Evolutionary conservation across 169 alveolate genomes (phyloP).

Genomic region (Cryptosporidium ryanae): DNA sequence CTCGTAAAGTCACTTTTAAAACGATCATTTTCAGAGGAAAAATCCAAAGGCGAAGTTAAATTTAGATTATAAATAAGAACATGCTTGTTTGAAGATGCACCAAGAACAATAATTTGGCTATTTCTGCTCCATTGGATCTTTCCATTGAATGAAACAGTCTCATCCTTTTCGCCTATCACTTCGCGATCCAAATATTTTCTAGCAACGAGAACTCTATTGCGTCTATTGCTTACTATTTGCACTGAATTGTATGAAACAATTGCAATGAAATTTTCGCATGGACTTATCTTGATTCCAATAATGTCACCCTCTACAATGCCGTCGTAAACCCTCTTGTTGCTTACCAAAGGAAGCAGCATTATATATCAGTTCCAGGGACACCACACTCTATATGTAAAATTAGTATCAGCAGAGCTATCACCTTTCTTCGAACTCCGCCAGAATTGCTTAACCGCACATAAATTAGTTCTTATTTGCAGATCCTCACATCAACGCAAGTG

Average conservation of each 20-base stretch:
- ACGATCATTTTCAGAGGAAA: constrained; percentile 3
- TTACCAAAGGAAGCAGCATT: constrained; percentile 43
- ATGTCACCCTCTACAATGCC: constrained; percentile 12
- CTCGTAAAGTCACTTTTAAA: background rate
- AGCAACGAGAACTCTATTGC: constrained; percentile 29
- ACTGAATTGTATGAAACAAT: constrained; percentile 15
- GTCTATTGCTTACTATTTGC: constrained; percentile 66
- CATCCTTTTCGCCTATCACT: background rate
- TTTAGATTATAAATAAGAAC: constrained; percentile 19
- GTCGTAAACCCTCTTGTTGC: constrained; percentile 19
- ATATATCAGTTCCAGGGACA: background rate
- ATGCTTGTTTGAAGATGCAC: constrained; percentile 23
- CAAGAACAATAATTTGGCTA: constrained; percentile 26
- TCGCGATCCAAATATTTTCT: background rate
- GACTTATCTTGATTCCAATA: constrained; percentile 49
- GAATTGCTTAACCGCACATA: no score
- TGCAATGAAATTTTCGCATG: constrained; percentile 61
- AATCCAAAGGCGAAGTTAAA: constrained; percentile 40
- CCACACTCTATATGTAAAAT: no score
- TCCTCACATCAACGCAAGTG: no score
- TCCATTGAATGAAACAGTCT: background rate
- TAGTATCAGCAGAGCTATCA: no score
- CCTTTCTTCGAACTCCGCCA: no score
- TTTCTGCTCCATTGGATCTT: constrained; percentile 26
- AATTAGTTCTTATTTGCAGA: no score